Conservation (phyloP, 345 rosid genomes). For the Litchi chinensis region DNA sequence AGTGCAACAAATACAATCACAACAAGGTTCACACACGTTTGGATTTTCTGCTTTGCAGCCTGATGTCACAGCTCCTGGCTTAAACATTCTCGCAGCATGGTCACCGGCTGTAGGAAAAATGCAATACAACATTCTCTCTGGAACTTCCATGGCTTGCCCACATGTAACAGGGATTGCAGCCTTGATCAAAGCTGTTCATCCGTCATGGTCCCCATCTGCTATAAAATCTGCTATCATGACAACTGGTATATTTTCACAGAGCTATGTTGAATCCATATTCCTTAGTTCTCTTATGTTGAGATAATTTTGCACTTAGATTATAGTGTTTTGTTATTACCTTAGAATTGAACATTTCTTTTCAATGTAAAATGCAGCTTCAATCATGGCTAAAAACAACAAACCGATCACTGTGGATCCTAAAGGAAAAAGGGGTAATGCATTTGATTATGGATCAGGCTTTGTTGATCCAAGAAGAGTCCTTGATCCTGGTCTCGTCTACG, state of each 20-base stretch:
- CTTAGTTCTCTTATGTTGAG: not conserved
- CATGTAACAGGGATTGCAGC: slow-evolving; percentile 71
- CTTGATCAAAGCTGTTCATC: slow-evolving; percentile 55
- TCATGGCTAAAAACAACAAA: slow-evolving; percentile 36
- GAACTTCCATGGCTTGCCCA: slow-evolving; percentile 78
- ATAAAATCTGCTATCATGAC: slow-evolving; percentile 80
- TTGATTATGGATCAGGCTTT: slow-evolving; percentile 63
- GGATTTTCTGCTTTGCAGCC: slow-evolving; percentile 42
- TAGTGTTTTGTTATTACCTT: slow-evolving; percentile 2
- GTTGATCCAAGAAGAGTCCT: slow-evolving; percentile 46
- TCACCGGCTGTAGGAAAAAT: slow-evolving; percentile 49
- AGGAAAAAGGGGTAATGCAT: slow-evolving; percentile 50
- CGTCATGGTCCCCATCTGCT: slow-evolving; percentile 60
- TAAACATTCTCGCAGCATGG: slow-evolving; percentile 66
- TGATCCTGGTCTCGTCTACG: slow-evolving; percentile 54
- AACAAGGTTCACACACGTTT: slow-evolving; percentile 1
- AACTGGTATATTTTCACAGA: slow-evolving; percentile 44
- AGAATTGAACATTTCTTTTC: slow-evolving; percentile 15
- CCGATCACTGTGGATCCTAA: slow-evolving; percentile 50
- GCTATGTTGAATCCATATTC: not conserved
- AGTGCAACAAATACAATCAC: not conserved
- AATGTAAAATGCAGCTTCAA: slow-evolving; percentile 45
- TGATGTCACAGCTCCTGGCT: slow-evolving; percentile 58
- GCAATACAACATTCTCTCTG: slow-evolving; percentile 55
- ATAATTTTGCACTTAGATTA: not conserved